Conservation (phyloP, 2,329 filamentous ascomycete genomes). For the Paramyrothecium roridum region DNA sequence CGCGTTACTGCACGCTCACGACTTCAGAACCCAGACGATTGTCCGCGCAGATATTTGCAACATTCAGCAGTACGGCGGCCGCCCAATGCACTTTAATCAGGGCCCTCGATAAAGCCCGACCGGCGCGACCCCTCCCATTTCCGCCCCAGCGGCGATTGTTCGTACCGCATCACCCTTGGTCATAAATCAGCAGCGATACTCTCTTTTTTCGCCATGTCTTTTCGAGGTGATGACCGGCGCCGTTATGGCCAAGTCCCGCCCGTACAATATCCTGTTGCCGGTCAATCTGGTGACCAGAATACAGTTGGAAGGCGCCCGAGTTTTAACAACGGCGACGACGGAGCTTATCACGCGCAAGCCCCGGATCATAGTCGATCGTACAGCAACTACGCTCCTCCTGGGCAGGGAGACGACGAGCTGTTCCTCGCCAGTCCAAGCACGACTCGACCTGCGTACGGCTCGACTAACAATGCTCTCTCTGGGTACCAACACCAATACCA, state of each 20-base stretch:
- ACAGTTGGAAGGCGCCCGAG: constrained; percentile 56
- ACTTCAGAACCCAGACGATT: background rate
- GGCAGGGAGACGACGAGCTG: constrained; percentile 54
- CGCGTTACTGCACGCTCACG: too few relatives aligned
- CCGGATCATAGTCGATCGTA: constrained; percentile 18
- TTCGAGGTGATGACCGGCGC: constrained; percentile 59
- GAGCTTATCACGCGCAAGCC: constrained; percentile 44
- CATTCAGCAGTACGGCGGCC: background rate
- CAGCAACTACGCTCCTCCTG: constrained; percentile 8
- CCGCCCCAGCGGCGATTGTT: background rate
- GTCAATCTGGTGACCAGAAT: constrained; percentile 30
- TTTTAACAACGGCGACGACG: constrained; percentile 76
- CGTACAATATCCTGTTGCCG: constrained; percentile 57
- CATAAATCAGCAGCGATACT: constrained; percentile 2
- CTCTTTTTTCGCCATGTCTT: constrained; percentile 50
- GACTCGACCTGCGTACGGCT: constrained; percentile 33
- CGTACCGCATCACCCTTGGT: background rate
- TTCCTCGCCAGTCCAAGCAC: constrained; percentile 52
- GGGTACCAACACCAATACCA: constrained; percentile 53
- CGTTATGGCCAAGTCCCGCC: constrained; percentile 66
- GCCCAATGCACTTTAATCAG: background rate
- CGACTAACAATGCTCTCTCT: constrained; percentile 42
- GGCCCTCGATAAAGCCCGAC: background rate
- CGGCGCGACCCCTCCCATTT: background rate
- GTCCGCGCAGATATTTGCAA: background rate